These are phyloP conservation scores for Cicer bijugum DNA, from an alignment of 306 rosid species.

Conservation along the genomic window DNA sequence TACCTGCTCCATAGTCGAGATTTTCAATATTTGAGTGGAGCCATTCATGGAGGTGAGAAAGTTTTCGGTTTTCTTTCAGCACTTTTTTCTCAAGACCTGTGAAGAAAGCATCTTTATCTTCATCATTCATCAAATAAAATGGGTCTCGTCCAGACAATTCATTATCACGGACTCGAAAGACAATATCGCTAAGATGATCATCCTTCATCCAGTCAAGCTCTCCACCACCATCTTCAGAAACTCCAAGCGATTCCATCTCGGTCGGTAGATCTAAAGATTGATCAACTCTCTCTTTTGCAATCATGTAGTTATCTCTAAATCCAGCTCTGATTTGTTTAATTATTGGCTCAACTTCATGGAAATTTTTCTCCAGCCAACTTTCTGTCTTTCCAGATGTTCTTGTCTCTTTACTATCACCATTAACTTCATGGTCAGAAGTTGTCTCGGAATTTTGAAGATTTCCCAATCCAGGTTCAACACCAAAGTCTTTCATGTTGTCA, in stretches of 20 bases:
- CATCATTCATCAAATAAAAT: conserved; percentile 66
- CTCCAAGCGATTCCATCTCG: conserved; percentile 51
- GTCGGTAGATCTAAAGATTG: conserved; percentile 50
- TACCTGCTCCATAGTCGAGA: conserved; percentile 93
- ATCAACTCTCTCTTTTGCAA: conserved; percentile 68
- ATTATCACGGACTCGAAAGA: conserved; percentile 83
- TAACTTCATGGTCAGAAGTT: conserved; percentile 51
- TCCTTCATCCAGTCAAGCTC: conserved; percentile 93
- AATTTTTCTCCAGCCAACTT: conserved; percentile 77
- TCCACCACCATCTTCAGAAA: conserved; percentile 57
- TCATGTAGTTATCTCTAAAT: conserved; percentile 73
- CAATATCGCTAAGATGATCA: conserved; percentile 82
- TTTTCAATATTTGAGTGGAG: conserved; percentile 93
- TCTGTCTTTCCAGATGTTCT: conserved; percentile 52
- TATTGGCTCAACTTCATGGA: conserved; percentile 79
- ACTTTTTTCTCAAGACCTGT: conserved; percentile 84
- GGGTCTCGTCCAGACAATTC: conserved; percentile 78
- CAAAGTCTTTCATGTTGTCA: conserved; percentile 41
- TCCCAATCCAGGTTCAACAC: conserved; percentile 40
- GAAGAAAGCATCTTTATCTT: conserved; percentile 77
- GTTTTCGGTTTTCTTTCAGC: conserved; percentile 73
- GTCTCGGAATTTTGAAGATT: conserved; percentile 47
- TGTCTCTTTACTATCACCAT: conserved; percentile 41
- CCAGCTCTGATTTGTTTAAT: conserved; percentile 76
- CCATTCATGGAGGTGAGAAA: conserved; percentile 74